Evolutionary conservation across 1,284 basidiomycete genomes (phyloP).

Genomic region (Cutaneotrichosporon cavernicola): DNA sequence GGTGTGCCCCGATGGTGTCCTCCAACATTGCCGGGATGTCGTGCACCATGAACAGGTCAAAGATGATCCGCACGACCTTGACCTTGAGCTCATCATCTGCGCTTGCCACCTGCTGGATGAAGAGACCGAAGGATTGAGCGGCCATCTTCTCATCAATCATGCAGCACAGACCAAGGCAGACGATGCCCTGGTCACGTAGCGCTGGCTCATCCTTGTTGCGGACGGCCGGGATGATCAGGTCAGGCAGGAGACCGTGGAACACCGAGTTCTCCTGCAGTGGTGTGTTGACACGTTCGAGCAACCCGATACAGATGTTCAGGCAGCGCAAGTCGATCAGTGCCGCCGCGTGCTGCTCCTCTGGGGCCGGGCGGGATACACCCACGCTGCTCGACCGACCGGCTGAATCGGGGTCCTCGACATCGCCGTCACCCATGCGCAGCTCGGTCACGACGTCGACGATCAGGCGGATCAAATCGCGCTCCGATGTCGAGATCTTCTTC

Average conservation of each 20-base stretch:
- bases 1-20: constrained; percentile 55
- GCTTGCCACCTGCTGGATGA: constrained; percentile 77
- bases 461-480: constrained; percentile 87
- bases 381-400: background rate
- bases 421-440: constrained; percentile 61
- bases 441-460: constrained; percentile 92
- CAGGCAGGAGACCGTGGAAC: constrained; percentile 81
- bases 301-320: constrained; percentile 80
- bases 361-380: constrained; percentile 3
- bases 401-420: constrained; percentile 40
- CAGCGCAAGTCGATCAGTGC: constrained; percentile 79
- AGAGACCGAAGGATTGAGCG: constrained; percentile 80
- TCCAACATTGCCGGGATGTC: constrained; percentile 60
- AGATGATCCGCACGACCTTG: constrained; percentile 79
- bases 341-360: constrained; percentile 57
- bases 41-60: constrained; percentile 88
- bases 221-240: constrained; percentile 87
- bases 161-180: constrained; percentile 83
- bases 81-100: constrained; percentile 75
- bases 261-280: constrained; percentile 92
- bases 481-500: constrained; percentile 75
- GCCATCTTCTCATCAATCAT: constrained; percentile 90
- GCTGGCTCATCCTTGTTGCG: constrained; percentile 74
- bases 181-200: constrained; percentile 80
- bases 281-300: constrained; percentile 89